Base-by-base conservation (phyloP, 208 protist species). In the Crithidia sp. region DNA sequence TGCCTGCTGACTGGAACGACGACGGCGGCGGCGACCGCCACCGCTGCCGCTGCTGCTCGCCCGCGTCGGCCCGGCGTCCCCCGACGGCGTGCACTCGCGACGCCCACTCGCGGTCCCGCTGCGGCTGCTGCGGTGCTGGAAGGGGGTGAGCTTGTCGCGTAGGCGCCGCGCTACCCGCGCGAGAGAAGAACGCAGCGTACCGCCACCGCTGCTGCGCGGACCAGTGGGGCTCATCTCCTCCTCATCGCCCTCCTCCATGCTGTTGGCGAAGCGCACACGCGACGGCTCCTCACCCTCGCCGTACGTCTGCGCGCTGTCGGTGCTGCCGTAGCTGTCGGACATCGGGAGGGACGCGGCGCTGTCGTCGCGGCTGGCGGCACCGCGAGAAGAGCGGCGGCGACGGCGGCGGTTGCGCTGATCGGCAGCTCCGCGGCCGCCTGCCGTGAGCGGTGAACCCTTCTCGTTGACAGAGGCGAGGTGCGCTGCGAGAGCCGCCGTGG, bases 261-360 rank as follows among this genome's bases (percentile, higher is more conserved):
- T 67, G 37, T 74, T 54, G 45, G 58, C 64, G 62, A 52, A 63
- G 7, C 37, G 53, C 47, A 69, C 47, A 9, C 67, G 4, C 41
- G 19, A n/a, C 7, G 37, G 57, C 7, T 14, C 47, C 2, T 63
- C 66, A n/a, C 28, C 66, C 9, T 61, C 57, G 58, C 66, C 61
- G 59, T 36, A 65, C 43, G 44, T 28, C 8, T 45, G 58, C 13
- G 58, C 52, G 39, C 41, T 72, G 57, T 72, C 65, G 40, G 43
- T 65, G 64, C 64, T 80, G 55, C 68, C 63, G 68, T 67, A 61
- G 50, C 63, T 58, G 53, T 58, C 68, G 13, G 63, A 50, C 67
- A 64, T 43, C 61, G 62, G 49, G 53, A 67, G 6, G 36, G 44
- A 67, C 1, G n/a, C 60, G 14, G 37, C 61, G 13, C 44, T 57